A percentile compares a stretch with the other conserved stretches of the same genome.
phyloP scores from a whole-genome alignment of 2,329 filamentous ascomycete species.

The Colletotrichum gigasporum region DNA sequence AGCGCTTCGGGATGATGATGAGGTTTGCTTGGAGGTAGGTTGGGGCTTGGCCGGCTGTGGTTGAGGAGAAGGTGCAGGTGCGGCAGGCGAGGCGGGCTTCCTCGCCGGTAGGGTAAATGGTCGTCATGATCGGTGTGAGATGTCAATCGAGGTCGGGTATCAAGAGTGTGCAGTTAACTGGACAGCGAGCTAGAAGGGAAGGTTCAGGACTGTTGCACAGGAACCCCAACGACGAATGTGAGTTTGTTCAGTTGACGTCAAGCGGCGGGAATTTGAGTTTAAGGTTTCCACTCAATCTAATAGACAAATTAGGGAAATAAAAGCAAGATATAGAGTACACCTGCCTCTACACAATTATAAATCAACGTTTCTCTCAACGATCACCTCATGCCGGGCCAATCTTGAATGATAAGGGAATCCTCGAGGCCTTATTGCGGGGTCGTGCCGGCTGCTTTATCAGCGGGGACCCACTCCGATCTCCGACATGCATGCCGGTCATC shows the following conservation, averaged over 20 bases:
- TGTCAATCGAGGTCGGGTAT: not conserved
- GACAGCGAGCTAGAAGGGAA: too few species aligned
- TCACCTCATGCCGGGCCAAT: not conserved
- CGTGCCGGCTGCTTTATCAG: not conserved
- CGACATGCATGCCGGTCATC: slow-evolving; percentile 15
- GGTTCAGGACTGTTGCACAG: too few species aligned
- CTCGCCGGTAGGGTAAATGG: slow-evolving; percentile 40
- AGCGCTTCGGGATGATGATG: slow-evolving; percentile 64
- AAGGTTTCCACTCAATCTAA: too few species aligned
- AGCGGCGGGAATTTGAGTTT: too few species aligned
- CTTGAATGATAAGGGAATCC: not conserved
- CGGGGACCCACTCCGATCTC: slow-evolving; percentile 30
- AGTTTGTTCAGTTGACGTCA: too few species aligned
- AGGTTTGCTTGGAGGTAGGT: slow-evolving; percentile 70
- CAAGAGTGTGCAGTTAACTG: too few species aligned
- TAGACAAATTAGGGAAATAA: too few species aligned
- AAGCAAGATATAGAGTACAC: too few species aligned
- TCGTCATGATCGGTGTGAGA: not conserved
- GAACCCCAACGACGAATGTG: too few species aligned
- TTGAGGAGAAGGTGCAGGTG: slow-evolving; percentile 46
- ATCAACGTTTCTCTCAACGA: not conserved
- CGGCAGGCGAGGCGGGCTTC: slow-evolving; percentile 55
- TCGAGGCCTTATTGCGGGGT: not conserved
- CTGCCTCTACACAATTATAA: too few species aligned
- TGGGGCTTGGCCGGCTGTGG: slow-evolving; percentile 65